Evolutionary conservation across 176 grass and related monocot genomes (phyloP).

Genomic region (Elaeis guineensis): DNA sequence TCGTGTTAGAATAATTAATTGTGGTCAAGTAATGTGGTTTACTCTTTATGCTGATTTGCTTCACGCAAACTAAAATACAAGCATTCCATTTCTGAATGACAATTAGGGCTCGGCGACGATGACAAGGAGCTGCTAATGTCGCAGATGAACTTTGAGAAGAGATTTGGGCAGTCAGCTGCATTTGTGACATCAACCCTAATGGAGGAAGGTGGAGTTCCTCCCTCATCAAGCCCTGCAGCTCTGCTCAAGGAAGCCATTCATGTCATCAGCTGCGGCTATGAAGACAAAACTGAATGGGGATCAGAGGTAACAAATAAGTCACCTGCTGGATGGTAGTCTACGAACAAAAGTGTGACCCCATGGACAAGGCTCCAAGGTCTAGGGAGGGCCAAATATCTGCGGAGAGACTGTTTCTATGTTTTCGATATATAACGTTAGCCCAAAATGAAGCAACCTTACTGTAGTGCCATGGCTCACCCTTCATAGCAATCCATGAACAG

Average conservation of each 20-base stretch:
- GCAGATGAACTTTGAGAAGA: slow-evolving; percentile 99
- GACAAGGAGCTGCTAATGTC: slow-evolving; percentile 97
- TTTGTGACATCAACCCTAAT: slow-evolving; percentile 98
- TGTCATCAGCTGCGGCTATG: slow-evolving; percentile 98
- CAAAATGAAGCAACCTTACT: too few relatives aligned
- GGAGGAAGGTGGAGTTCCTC: slow-evolving; percentile 93
- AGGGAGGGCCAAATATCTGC: too few relatives aligned
- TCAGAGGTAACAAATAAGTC: slow-evolving; percentile 44
- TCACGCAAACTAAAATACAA: background rate
- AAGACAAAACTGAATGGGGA: slow-evolving; percentile 97
- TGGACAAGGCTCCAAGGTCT: too few relatives aligned
- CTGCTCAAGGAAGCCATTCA: slow-evolving; percentile 99
- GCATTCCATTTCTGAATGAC: background rate
- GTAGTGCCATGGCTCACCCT: too few relatives aligned
- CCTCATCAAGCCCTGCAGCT: slow-evolving; percentile 84
- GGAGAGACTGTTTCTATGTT: too few relatives aligned
- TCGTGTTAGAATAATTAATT: too few relatives aligned
- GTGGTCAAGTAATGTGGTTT: background rate
- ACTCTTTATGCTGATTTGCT: background rate
- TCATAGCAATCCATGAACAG: too few relatives aligned
- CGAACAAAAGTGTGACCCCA: too few relatives aligned
- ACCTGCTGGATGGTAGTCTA: too few relatives aligned
- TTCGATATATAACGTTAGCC: too few relatives aligned
- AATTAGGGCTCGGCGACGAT: slow-evolving; percentile 44
- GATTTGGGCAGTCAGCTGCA: slow-evolving; percentile 85